These are phyloP conservation scores for Mycena polygramma DNA, from an alignment of 768 basidiomycete genomes.

Conservation along the genomic window DNA sequence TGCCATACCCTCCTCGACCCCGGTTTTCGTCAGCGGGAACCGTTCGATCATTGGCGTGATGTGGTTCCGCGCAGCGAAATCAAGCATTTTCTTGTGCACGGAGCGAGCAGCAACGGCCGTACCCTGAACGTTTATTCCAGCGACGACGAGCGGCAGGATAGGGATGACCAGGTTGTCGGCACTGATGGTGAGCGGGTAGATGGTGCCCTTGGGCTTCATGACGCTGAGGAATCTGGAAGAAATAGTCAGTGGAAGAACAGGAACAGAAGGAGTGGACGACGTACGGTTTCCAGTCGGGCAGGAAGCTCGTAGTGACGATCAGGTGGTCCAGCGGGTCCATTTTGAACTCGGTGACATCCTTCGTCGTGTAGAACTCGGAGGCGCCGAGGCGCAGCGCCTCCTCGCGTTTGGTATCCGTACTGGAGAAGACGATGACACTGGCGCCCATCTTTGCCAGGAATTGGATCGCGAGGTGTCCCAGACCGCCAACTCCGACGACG, in stretches of 20 bases:
- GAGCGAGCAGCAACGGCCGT: constrained; percentile 30
- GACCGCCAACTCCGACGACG: constrained; percentile 50
- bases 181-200: constrained; percentile 25
- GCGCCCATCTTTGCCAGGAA: constrained; percentile 56
- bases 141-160: constrained; percentile 9
- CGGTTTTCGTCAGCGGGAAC: constrained; percentile 47
- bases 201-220: constrained; percentile 16
- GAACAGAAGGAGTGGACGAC: too few species aligned
- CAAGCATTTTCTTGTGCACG: constrained; percentile 43
- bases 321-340: constrained; percentile 41
- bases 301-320: constrained; percentile 38
- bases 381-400: constrained; percentile 50
- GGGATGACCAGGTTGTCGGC: constrained; percentile 16
- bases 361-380: constrained; percentile 50
- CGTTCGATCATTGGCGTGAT: constrained; percentile 46
- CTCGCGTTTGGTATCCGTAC: constrained; percentile 47
- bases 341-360: constrained; percentile 40
- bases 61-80: constrained; percentile 46
- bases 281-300: constrained; percentile 22
- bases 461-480: constrained; percentile 54
- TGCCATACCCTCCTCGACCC: constrained; percentile 33
- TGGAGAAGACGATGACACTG: constrained; percentile 52
- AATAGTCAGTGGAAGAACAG: too few species aligned
- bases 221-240: constrained; percentile 10
- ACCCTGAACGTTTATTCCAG: constrained; percentile 29